Conservation (phyloP, 2,329 filamentous ascomycete genomes). For the Macrophomina phaseolina region DNA sequence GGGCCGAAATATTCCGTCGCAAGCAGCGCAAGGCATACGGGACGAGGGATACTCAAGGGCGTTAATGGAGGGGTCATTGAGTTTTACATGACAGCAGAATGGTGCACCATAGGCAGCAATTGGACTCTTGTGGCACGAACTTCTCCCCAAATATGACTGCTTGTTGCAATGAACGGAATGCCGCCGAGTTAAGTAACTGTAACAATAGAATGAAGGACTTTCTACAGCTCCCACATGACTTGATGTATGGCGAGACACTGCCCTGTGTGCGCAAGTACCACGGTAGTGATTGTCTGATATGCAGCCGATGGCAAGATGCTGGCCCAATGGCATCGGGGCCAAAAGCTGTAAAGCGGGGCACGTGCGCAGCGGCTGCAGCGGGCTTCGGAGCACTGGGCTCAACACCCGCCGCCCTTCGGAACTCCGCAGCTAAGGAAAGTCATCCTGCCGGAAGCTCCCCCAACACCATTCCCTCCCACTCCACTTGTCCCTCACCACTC, state of each 20-base stretch:
- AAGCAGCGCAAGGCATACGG: not conserved
- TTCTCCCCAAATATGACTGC: not conserved
- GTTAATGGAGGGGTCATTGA: slow-evolving; percentile 15
- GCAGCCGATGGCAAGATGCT: too few species aligned
- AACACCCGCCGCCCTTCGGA: slow-evolving; percentile 24
- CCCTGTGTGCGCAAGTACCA: too few species aligned
- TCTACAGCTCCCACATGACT: too few species aligned
- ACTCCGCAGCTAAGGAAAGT: slow-evolving; percentile 23
- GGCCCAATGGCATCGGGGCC: slow-evolving; percentile 7
- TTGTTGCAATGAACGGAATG: not conserved
- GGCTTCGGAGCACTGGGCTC: not conserved
- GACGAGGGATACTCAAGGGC: slow-evolving; percentile 2
- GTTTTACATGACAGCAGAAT: slow-evolving; percentile 3
- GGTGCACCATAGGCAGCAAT: slow-evolving; percentile 22
- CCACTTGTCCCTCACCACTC: slow-evolving; percentile 4
- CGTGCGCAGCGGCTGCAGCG: slow-evolving; percentile 9
- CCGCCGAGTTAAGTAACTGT: too few species aligned
- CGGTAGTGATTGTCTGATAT: too few species aligned
- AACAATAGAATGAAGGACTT: too few species aligned
- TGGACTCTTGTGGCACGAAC: slow-evolving; percentile 9
- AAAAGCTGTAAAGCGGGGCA: slow-evolving; percentile 13
- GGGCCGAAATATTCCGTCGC: not conserved
- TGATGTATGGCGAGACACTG: too few species aligned
- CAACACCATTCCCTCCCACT: slow-evolving; percentile 19
- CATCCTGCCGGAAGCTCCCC: slow-evolving; percentile 17